phyloP scores from a whole-genome alignment of 2,329 filamentous ascomycete species.

The Clonostachys rosea region DNA sequence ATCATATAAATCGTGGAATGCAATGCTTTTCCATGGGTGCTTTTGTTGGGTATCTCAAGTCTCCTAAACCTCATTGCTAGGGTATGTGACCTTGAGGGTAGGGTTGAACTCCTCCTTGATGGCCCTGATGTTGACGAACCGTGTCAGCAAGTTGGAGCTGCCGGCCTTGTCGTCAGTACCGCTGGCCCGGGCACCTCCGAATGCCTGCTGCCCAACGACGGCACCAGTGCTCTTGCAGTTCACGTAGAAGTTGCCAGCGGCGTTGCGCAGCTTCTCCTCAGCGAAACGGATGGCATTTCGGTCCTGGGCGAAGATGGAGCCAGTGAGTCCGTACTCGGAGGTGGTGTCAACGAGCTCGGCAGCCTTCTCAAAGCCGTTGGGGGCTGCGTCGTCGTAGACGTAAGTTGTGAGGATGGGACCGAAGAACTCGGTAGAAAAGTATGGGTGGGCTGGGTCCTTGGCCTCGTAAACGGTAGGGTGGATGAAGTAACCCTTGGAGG shows the following conservation, averaged over 20 bases:
- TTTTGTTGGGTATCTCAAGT: neutral
- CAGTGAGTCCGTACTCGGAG: slow-evolving; percentile 74
- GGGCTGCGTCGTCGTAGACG: slow-evolving; percentile 67
- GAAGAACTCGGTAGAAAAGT: slow-evolving; percentile 77
- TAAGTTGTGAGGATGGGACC: slow-evolving; percentile 72
- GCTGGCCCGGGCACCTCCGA: slow-evolving; percentile 63
- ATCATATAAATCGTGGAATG: too few species aligned
- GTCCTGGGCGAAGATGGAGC: slow-evolving; percentile 70
- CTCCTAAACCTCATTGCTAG: slow-evolving; percentile 60
- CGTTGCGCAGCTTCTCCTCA: slow-evolving; percentile 66
- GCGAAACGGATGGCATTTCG: slow-evolving; percentile 61
- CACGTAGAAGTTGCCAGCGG: slow-evolving; percentile 81
- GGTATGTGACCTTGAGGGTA: slow-evolving; percentile 60
- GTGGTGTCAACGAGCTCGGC: slow-evolving; percentile 66
- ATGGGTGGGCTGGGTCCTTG: slow-evolving; percentile 66
- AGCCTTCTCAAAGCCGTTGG: slow-evolving; percentile 49
- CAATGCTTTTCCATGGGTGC: too few species aligned
- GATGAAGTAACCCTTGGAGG: slow-evolving; percentile 76
- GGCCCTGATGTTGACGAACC: slow-evolving; percentile 63
- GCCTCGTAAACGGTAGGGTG: slow-evolving; percentile 79
- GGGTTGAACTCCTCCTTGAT: slow-evolving; percentile 73
- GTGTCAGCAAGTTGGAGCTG: slow-evolving; percentile 55
- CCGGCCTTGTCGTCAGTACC: slow-evolving; percentile 74
- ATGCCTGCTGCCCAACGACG: slow-evolving; percentile 69
- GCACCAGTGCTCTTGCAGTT: slow-evolving; percentile 78